Evolutionary conservation across 2,329 filamentous ascomycete genomes (phyloP).

Genomic region (Juglanconis juglandina): DNA sequence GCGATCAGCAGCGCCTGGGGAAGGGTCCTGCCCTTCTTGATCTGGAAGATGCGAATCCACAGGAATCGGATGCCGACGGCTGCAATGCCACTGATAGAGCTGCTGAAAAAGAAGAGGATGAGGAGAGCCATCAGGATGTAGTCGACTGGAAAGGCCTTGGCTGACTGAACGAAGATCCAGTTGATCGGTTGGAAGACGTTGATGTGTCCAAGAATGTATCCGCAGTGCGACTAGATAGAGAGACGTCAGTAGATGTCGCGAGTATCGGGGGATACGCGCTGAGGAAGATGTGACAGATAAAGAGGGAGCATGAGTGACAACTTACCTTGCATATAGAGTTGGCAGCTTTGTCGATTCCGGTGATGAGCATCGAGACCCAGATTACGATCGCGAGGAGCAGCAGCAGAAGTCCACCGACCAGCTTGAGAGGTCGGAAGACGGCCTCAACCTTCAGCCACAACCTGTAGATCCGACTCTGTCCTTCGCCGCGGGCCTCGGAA

Average conservation of each 20-base stretch:
- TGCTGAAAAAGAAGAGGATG: conserved; percentile 82
- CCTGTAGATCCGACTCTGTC: conserved; percentile 69
- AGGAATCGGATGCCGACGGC: conserved; percentile 90
- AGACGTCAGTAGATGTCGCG: too few species aligned
- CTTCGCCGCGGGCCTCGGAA: conserved; percentile 74
- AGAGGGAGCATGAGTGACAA: neutral
- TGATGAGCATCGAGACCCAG: conserved; percentile 92
- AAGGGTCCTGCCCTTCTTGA: conserved; percentile 81
- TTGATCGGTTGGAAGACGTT: conserved; percentile 96
- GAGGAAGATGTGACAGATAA: neutral
- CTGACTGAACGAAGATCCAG: conserved; percentile 77
- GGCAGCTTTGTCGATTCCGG: conserved; percentile 90
- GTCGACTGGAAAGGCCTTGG: conserved; percentile 84
- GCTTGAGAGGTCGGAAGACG: conserved; percentile 81
- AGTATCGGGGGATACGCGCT: too few species aligned
- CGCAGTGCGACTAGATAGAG: conserved; percentile 60
- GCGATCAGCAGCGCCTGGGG: conserved; percentile 89
- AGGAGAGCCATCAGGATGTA: conserved; percentile 85
- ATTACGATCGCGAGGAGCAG: conserved; percentile 71
- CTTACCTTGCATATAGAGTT: conserved; percentile 80
- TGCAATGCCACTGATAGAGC: conserved; percentile 82
- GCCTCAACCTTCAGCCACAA: conserved; percentile 78
- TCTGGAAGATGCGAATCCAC: conserved; percentile 90
- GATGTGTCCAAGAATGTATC: conserved; percentile 82
- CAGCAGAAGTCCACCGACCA: conserved; percentile 77